Base-by-base conservation (phyloP, 2,329 filamentous ascomycete genomes). In the Aspergillus sp. region DNA sequence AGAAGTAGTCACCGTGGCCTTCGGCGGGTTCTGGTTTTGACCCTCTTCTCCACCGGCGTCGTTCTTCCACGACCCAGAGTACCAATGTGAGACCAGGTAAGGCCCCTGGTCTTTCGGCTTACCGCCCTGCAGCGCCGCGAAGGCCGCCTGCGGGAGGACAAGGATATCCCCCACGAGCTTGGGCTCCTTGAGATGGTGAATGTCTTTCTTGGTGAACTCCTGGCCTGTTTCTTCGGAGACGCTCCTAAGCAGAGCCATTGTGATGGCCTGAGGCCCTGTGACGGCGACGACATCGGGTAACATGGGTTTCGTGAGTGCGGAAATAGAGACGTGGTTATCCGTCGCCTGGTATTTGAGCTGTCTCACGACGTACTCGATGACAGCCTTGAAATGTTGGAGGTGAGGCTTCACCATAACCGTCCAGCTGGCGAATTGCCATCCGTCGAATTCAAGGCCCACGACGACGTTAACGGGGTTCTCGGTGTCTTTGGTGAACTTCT, bases 391-490 rank as follows among this genome's bases (percentile, higher is more conserved):
- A 19, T 62, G 59, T 3, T 19, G n/a, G 11, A 56, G 51, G n/a
- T 55, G 50, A 3, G 59, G 43, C 19, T 56, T 57, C 8, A 57
- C 47, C 51, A 62, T 57, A 37, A 62, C 50, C 11, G 59, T 62
- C 59, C 59, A 62, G 50, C 54, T 57, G 6, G 57, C 39, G 8
- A 62, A 62, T 33, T 62, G 59, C 57, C 54, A 59, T 9, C 53
- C 54, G 43, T 59, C 54, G 41, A 62, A 66, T 51, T 62, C 60
- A 14, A 62, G 46, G 15, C 66, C 66, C 3, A 68, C 66, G 2
- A 68, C 61, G 2, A 66, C 54, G 40, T 65, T 68, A 23, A 62
- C 47, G 11, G 31, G 47, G 6, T 60, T 39, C 3, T 37, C 27
- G 23, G 71, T 40, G 23, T 53, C 46, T 7, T 44, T 35, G 31